Evolutionary conservation across 2,329 filamentous ascomycete species (phyloP).

Genomic region (Fusarium acutatum): DNA sequence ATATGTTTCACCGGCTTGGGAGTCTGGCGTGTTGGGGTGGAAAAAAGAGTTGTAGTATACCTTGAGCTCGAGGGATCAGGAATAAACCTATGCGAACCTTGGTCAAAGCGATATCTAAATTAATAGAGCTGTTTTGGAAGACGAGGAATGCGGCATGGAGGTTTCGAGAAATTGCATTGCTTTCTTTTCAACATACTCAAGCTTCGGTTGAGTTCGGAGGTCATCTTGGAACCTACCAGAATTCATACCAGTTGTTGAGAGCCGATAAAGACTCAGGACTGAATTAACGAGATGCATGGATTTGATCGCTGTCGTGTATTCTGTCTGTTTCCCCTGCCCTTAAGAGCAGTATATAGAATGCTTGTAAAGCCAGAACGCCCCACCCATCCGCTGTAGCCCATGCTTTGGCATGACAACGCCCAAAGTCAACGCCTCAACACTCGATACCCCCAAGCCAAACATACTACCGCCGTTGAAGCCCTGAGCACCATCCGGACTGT

Average conservation of each 20-base stretch:
- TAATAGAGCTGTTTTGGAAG: conserved; percentile 16
- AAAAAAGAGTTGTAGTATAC: conserved; percentile 24
- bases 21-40: conserved; percentile 38
- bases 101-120: conserved; percentile 2
- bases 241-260: background rate
- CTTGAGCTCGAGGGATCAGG: conserved; percentile 10
- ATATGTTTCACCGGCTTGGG: conserved; percentile 35
- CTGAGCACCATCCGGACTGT: background rate
- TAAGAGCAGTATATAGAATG: background rate
- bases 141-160: background rate
- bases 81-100: conserved; percentile 34
- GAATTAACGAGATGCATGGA: background rate
- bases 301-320: background rate
- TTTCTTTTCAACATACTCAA: fast-evolving
- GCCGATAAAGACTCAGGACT: background rate
- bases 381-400: background rate
- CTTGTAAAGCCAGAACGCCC: conserved; percentile 11
- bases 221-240: background rate
- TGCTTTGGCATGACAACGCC: background rate
- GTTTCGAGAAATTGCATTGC: background rate
- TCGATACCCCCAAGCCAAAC: conserved; percentile 51
- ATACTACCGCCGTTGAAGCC: background rate
- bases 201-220: background rate
- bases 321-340: background rate
- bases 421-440: conserved; percentile 45